A percentile compares a stretch with the other conserved stretches of the same genome.
phyloP scores from a whole-genome alignment of 2,329 filamentous ascomycete species.

The Fusarium abutilonis region DNA sequence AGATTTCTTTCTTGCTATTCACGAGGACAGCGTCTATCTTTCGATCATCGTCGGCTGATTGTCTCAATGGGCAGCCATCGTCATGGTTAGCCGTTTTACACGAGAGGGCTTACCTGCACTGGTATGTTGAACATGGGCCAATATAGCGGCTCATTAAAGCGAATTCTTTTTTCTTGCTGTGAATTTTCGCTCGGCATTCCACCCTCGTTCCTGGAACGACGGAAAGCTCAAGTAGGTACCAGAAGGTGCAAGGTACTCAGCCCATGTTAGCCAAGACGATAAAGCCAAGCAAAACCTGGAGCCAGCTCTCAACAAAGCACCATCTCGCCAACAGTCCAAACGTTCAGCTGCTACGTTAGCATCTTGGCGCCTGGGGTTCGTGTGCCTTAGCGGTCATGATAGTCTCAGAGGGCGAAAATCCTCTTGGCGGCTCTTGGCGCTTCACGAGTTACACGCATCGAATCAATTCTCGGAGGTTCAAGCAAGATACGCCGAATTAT shows the following conservation, averaged over 20 bases:
- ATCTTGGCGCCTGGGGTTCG: conserved; percentile 27
- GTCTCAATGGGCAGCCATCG: conserved; percentile 26
- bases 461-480: conserved; percentile 17
- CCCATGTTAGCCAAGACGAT: conserved; percentile 1
- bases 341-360: conserved; percentile 34
- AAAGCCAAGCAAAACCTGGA: conserved; percentile 1
- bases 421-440: conserved; percentile 40
- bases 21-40: conserved; percentile 13
- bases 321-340: conserved; percentile 35
- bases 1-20: conserved; percentile 7
- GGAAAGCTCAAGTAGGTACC: conserved; percentile 5
- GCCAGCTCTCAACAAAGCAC: conserved; percentile 28
- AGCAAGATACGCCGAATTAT: conserved; percentile 19
- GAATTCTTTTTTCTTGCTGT: not conserved
- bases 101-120: conserved; percentile 1
- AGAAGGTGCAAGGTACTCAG: conserved; percentile 9
- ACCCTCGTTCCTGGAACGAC: conserved; percentile 13
- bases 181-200: conserved; percentile 24
- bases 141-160: no score
- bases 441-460: conserved; percentile 32
- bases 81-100: conserved; percentile 18
- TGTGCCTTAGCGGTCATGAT: conserved; percentile 24
- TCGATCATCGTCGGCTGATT: conserved; percentile 20
- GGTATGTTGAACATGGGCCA: not conserved
- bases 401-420: conserved; percentile 23